A percentile compares a stretch with the other conserved stretches of the same genome.
Conservation (phyloP, 352 stramenopile genomes). For the Peronosclerospora sorghi region DNA sequence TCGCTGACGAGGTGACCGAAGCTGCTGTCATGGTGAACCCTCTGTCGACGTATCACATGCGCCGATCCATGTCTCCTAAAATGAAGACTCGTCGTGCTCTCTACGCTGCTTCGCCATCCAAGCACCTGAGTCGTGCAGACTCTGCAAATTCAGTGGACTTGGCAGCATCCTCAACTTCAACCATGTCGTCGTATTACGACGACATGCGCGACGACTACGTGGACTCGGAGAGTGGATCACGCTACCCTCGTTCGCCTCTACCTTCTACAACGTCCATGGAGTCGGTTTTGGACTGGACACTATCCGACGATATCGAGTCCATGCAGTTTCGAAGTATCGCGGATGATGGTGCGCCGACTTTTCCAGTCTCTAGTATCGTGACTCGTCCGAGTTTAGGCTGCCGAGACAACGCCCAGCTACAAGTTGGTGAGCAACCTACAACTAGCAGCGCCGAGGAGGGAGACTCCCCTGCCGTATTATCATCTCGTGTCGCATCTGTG, state of each 20-base stretch:
- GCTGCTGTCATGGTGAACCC: conserved; percentile 18
- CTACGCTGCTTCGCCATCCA: conserved; percentile 21
- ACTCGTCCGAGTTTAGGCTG: conserved; percentile 1
- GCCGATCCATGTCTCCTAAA: conserved; percentile 14
- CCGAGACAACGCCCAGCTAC: conserved; percentile 1
- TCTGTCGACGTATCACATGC: conserved; percentile 10
- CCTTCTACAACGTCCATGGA: conserved; percentile 29
- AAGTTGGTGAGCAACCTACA: conserved; percentile 10
- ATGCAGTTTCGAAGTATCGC: conserved; percentile 24
- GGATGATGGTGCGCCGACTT: conserved; percentile 16
- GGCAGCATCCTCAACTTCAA: conserved; percentile 58
- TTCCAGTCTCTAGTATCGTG: conserved; percentile 11
- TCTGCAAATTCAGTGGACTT: conserved; percentile 34
- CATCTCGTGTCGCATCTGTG: conserved; percentile 3
- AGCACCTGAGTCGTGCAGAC: conserved; percentile 18
- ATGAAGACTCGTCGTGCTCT: conserved; percentile 11
- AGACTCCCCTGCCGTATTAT: conserved; percentile 9
- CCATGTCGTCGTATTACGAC: conserved; percentile 52
- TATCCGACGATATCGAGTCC: conserved; percentile 25
- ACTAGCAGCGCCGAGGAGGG: conserved; percentile 15
- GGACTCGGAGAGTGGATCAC: conserved; percentile 14
- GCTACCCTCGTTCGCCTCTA: conserved; percentile 27
- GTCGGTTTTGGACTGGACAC: conserved; percentile 37
- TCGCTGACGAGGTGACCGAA: conserved; percentile 13
- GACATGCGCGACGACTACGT: conserved; percentile 46